Evolutionary conservation across 192 early-diverging fungal species (phyloP), one percentile per base, ranked within the genome.

Genomic region (Coemansia sp.): DNA sequence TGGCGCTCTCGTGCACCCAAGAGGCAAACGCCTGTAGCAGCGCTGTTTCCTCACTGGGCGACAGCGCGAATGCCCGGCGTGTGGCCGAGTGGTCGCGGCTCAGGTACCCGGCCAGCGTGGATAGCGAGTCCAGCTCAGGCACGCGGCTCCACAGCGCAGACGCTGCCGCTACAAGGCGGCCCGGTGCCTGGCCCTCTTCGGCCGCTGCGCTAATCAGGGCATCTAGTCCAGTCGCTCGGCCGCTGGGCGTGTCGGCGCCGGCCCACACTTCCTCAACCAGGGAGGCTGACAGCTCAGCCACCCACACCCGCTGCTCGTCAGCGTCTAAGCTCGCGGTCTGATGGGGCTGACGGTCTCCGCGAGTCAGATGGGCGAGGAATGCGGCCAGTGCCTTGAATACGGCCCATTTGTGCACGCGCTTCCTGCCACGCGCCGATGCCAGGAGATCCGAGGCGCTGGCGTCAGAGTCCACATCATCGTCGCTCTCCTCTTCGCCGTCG

Each of bases 201-300:
- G 66, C 53, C 0, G 68, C 71, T 2, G 61, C 61, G 16, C 43
- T 47, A 20, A 79, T 71, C 26, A 53, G 41, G 12, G 33, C 39
- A 35, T 79, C 77, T 13, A 79, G 66, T 18, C 62, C 68, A 10
- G 72, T 74, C 16, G 50, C 14, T 0, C 61, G 20, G 33, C 42
- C 12, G 12, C 65, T 65, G 12, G 57, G 21, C 25, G 58, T 21
- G 0, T 59, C 38, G 6, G 66, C 48, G 6, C 66, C 66, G 9
- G 66, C 65, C 77, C 77, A 79, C 56, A 66, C 23, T 41, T 79
- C 77, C 65, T 79, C 77, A n/a, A 74, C 53, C 36, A 68, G 68
- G 31, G 77, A 60, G 3, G 72, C 65, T 1, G 68, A 72, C 62
- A 74, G 77, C 65, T 79, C 72, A 25, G 35, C 47, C 26, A 72